These are phyloP conservation scores for Quercus suber DNA, from an alignment of 306 rosid species.

Conservation along the genomic window DNA sequence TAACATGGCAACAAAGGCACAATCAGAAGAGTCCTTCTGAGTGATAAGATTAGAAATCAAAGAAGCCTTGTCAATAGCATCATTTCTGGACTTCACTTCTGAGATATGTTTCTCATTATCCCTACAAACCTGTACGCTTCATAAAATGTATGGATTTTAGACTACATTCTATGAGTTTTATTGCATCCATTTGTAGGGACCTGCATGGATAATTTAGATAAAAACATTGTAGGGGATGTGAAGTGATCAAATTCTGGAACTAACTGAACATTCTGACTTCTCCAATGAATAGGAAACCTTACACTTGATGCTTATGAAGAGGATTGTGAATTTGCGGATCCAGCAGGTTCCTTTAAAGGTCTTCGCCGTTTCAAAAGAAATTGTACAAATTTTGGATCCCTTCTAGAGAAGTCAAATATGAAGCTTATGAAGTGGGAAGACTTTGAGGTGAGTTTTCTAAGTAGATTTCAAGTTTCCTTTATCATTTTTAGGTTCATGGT, in stretches of 20 bases:
- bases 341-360: constrained; percentile 92
- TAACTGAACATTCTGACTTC: neutral
- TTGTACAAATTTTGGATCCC: constrained; percentile 91
- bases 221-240: neutral
- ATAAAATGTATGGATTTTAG: neutral
- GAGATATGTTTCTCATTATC: neutral
- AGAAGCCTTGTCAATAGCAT: neutral
- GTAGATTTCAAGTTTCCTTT: constrained; percentile 1
- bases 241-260: neutral
- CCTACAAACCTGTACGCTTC: neutral
- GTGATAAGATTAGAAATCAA: neutral
- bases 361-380: constrained; percentile 91
- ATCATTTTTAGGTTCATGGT: neutral
- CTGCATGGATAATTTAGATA: neutral
- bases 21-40: neutral
- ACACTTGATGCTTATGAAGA: constrained; percentile 86
- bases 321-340: constrained; percentile 91
- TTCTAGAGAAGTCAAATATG: constrained; percentile 73
- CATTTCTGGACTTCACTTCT: neutral
- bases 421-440: constrained; percentile 94
- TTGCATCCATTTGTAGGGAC: neutral
- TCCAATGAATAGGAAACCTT: constrained; percentile 60
- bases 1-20: neutral
- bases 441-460: constrained; percentile 51
- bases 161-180: neutral